These are phyloP conservation scores for Ajuga chamaepitys DNA, from an alignment of 257 asterid species.

Conservation along the genomic window DNA sequence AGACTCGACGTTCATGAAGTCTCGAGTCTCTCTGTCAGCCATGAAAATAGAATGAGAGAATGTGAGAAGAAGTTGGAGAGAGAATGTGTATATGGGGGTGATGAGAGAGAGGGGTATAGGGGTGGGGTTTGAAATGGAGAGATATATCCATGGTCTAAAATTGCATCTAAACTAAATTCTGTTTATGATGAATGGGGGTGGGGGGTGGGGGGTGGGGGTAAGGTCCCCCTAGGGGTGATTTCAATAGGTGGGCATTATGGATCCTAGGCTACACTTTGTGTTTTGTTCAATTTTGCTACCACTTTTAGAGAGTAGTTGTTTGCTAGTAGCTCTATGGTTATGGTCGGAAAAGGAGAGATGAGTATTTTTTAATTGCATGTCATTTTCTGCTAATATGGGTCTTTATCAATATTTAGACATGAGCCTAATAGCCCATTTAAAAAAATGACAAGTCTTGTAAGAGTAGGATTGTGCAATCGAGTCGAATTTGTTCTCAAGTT, in stretches of 20 bases:
- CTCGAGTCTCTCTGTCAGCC: conserved; percentile 60
- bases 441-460: no score
- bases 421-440: no score
- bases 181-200: no score
- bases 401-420: background rate
- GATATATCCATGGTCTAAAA: conserved; percentile 25
- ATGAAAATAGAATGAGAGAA: conserved; percentile 46
- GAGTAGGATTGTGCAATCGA: no score
- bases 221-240: conserved; percentile 40
- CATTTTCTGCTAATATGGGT: background rate
- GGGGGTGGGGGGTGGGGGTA: conserved; percentile 26
- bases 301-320: background rate
- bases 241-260: conserved; percentile 18
- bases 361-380: conserved; percentile 5
- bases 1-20: conserved; percentile 81
- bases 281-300: background rate
- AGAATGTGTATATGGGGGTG: background rate
- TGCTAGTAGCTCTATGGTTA: background rate
- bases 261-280: conserved; percentile 4
- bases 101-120: background rate
- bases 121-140: conserved; percentile 34
- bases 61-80: background rate
- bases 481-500: no score
- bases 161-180: conserved; percentile 5
- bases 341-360: conserved; percentile 1